Evolutionary conservation across 257 asterid genomes (phyloP), one percentile per base, ranked within the genome.

Genomic region (Sherardia arvensis): DNA sequence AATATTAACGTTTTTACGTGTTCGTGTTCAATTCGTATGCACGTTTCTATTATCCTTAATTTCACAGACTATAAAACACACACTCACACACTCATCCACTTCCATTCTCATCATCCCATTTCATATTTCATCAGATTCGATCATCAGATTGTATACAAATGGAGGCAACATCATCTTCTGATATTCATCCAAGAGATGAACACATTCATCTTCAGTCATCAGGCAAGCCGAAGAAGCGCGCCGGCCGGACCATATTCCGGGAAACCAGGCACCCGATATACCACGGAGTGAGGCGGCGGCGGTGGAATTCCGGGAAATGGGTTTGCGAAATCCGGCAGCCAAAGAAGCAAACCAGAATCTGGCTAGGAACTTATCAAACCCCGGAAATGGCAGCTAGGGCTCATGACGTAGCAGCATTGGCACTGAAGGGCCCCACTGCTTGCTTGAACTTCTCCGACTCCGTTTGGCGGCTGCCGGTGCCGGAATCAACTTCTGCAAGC

Each of bases 371-470:
- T 0, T 84, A 83, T 34, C 94, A 89, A 17, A 87, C 91, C 0
- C 76, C 97, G 0, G 95, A 89, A 73, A 89, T 89, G 96, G 95
- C 96, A 0, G 96, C 96, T 2, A 71, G 95, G 6, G 95, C 95
- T 7, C 80, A 85, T 38, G 95, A 87, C 21, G 88, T 87, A 21
- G 95, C 94, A 32, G 88, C 87, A 14, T 53, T 89, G 74, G 94
- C 97, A 0, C 71, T 89, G 1, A 68, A 79, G 61, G 97, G 94
- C 0, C 77, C 68, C 23, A 34, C 8, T 3, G 90, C 91, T 0
- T 79, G 85, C 56, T 71, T 85, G 9, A 87, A 87, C n/a, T 87
- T 87, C 5, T 90, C 94, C 0, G 95, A 87, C 67, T 87, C 95
- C 1, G 79, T 74, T 27, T 81, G 78, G 83, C 66, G 78, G 3